phyloP scores from a whole-genome alignment of 768 basidiomycete genomes.

The Kondoa subrosea region DNA sequence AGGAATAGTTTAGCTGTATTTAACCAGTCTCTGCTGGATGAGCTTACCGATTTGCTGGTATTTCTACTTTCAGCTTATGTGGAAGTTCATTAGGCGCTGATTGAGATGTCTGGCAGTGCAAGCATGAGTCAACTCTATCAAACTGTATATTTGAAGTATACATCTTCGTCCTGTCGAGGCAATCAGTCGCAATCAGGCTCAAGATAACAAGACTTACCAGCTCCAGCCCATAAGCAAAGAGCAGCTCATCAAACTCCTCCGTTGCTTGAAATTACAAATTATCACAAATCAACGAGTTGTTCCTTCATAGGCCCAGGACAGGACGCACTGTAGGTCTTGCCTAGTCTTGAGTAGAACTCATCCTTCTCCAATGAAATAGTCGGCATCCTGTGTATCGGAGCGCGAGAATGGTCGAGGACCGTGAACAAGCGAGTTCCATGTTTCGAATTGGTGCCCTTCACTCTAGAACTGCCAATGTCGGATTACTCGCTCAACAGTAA shows the following conservation, averaged over 20 bases:
- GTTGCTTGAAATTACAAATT: conserved; percentile 43
- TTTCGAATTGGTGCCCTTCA: too few relatives aligned
- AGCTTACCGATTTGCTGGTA: conserved; percentile 80
- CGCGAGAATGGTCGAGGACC: too few relatives aligned
- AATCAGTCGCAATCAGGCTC: neutral
- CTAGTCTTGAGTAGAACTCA: conserved; percentile 77
- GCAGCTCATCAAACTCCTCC: conserved; percentile 83
- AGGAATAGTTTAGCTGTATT: conserved; percentile 42
- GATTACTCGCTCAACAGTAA: too few relatives aligned
- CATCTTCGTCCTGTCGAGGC: conserved; percentile 53
- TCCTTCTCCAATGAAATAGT: conserved; percentile 90
- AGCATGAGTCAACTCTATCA: neutral
- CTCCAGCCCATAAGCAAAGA: conserved; percentile 95
- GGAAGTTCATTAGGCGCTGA: conserved; percentile 22
- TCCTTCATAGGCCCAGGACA: neutral
- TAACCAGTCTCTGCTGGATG: conserved; percentile 1
- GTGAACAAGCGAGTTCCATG: too few relatives aligned
- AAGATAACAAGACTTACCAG: conserved; percentile 36
- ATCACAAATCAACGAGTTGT: neutral
- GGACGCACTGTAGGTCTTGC: conserved; percentile 55
- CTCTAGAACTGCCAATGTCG: too few relatives aligned
- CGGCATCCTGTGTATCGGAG: conserved; percentile 45
- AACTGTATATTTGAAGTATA: conserved; percentile 29
- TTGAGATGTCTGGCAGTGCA: conserved; percentile 20
- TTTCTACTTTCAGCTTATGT: conserved; percentile 94